phyloP scores from a whole-genome alignment of 805 yeast genomes.

The Candida awuae region DNA sequence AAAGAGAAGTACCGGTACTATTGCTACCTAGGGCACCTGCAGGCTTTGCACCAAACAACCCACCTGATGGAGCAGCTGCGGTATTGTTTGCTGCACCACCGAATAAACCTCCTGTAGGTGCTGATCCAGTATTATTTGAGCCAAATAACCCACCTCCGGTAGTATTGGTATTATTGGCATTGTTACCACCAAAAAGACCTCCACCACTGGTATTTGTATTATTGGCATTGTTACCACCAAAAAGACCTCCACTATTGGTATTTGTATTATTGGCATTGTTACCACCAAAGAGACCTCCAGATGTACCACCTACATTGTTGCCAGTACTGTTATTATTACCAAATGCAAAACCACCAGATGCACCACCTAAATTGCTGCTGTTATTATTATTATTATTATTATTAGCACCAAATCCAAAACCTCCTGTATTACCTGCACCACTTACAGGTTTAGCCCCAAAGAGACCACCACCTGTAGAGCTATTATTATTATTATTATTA shows the following conservation, averaged over 20 bases:
- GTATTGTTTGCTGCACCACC: conserved; percentile 20
- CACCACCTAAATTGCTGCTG: not conserved
- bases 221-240: conserved; percentile 10
- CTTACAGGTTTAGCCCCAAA: conserved; percentile 5
- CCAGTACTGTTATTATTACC: conserved; percentile 13
- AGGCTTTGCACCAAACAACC: conserved; percentile 16
- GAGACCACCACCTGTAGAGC: not conserved
- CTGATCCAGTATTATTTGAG: conserved; percentile 18
- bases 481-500: conserved; percentile 1
- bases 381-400: conserved; percentile 6
- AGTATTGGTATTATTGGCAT: conserved; percentile 6
- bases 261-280: conserved; percentile 19
- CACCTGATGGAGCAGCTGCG: conserved; percentile 15
- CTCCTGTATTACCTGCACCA: not conserved
- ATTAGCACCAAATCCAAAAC: conserved; percentile 12
- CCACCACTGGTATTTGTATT: conserved; percentile 12
- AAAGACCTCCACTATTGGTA: conserved; percentile 24
- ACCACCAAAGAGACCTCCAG: conserved; percentile 16
- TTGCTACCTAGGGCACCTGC: conserved; percentile 34
- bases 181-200: conserved; percentile 21
- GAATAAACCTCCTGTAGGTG: conserved; percentile 27
- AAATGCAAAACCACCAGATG: conserved; percentile 15
- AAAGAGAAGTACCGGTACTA: conserved; percentile 15
- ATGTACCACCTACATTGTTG: conserved; percentile 26
- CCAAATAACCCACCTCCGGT: conserved; percentile 17